Base-by-base conservation (phyloP, 2,329 filamentous ascomycete species). In the Talaromyces piceae region DNA sequence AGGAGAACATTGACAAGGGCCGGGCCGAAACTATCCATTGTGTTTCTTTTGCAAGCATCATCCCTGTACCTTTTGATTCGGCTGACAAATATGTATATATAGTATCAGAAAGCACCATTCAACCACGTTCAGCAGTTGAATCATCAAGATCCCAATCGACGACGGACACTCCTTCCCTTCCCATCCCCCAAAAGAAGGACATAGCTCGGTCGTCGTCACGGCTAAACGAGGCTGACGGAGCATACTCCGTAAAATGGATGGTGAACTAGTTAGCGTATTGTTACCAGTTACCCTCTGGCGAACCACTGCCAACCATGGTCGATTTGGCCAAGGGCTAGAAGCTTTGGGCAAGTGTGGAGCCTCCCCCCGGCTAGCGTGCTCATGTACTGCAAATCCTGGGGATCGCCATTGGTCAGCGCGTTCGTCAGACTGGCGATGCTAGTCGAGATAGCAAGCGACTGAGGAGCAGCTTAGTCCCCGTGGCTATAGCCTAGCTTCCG, bases 331-430 rank as follows among this genome's bases (percentile, higher is more conserved):
- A 7, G 23, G 49, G 11, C 43, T 45, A 47, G 45, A 28, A 30
- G 20, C 39, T 26, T 47, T 28, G 49, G 50, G 23, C 45, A 48
- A 44, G 26, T 27, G 45, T 41, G 25, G 45, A 26, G 23, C 26
- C n/a, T 26, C 18, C 28, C 28, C 13, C 20, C 13, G 39, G 20
- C 13, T 43, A 43, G 50, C 28, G 44, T 33, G 41, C 50, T 52
- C 50, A 52, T 52, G 45, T 47, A 33, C 31, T 22, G 45, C 31
- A 52, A 52, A 52, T 52, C 50, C 44, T 41, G 41, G 30, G 50
- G 20, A 39, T 25, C 47, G 18, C 28, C 22, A 41, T 22, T 23
- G n/a, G 27, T 41, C 20, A 46, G 28, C 22, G 22, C 20, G 27
- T 37, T 47, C 9, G 18, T 47, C 41, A 51, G 50, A 27, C 27